Percentiles rank a stretch among this genome's conserved stretches.
Evolutionary conservation across 495 filamentous ascomycete species (phyloP).

Genomic region (Aspergillus wentii): DNA sequence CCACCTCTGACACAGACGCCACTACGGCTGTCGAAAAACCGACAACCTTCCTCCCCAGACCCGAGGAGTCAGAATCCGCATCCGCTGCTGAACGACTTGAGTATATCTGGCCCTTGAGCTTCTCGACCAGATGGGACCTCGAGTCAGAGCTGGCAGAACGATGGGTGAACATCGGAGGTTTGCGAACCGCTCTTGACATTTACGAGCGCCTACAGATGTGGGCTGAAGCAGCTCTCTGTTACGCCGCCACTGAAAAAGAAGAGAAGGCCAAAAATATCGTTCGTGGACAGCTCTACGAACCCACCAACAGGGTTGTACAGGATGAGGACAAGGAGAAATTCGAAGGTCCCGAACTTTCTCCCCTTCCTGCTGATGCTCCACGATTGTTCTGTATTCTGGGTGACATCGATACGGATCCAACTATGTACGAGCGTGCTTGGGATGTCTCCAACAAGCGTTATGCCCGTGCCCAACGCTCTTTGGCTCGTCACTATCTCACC

Average conservation of each 20-base stretch:
- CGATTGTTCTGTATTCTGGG: slow-evolving; percentile 91
- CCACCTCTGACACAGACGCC: slow-evolving; percentile 31
- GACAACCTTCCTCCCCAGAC: slow-evolving; percentile 77
- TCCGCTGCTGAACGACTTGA: slow-evolving; percentile 67
- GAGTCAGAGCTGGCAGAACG: slow-evolving; percentile 88
- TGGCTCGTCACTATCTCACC: slow-evolving; percentile 72
- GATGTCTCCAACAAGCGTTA: slow-evolving; percentile 75
- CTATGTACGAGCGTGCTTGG: slow-evolving; percentile 83
- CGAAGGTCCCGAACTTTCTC: slow-evolving; percentile 55
- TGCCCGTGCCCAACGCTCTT: slow-evolving; percentile 78
- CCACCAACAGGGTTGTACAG: slow-evolving; percentile 32
- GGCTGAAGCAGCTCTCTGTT: slow-evolving; percentile 92
- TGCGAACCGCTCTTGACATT: slow-evolving; percentile 89
- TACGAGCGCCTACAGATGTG: slow-evolving; percentile 93
- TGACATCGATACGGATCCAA: slow-evolving; percentile 71
- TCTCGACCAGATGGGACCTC: slow-evolving; percentile 86
- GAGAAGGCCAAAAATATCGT: slow-evolving; percentile 74
- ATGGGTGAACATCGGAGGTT: slow-evolving; percentile 81
- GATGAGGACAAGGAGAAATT: slow-evolving; percentile 55
- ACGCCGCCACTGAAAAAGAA: slow-evolving; percentile 74
- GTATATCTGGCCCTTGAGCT: slow-evolving; percentile 76
- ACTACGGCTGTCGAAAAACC: slow-evolving; percentile 20
- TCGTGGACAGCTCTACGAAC: slow-evolving; percentile 69
- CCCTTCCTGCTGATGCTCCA: slow-evolving; percentile 77
- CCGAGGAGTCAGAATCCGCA: slow-evolving; percentile 73